Evolutionary conservation across 192 early-diverging fungal genomes (phyloP), one percentile per base, ranked within the genome.

Genomic region (Nowakowskiella sp.): DNA sequence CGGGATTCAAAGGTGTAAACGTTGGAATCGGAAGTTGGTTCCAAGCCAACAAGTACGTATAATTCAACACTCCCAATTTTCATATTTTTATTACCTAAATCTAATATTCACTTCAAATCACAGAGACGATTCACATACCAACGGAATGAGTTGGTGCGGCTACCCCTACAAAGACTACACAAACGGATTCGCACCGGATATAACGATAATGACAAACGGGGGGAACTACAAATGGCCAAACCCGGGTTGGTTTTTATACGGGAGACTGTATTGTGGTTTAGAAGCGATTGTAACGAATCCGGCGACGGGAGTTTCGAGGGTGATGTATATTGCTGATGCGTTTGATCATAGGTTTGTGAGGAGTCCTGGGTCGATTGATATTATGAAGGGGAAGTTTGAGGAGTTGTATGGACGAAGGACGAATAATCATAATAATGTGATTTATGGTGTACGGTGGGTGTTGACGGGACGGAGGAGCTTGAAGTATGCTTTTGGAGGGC

Each of bases 21-120:
- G n/a, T n/a, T n/a, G 57, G 57, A 30, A 59, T 59, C 31, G 57
- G 57, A 3, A 52, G 49, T 10, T 59, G 57, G 57, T 59, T 51
- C 57, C n/a, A n/a, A n/a, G n/a, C n/a, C n/a, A 25, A 13, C 49
- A n/a, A 13, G 31, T n/a, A n/a, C n/a, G n/a, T n/a, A n/a, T n/a
- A n/a, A n/a, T n/a, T n/a, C n/a, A n/a, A n/a, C n/a, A n/a, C n/a
- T n/a, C n/a, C n/a, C n/a, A n/a, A n/a, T n/a, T n/a, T n/a, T n/a
- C n/a, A n/a, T n/a, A n/a, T n/a, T n/a, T n/a, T n/a, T n/a, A n/a
- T n/a, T n/a, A n/a, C n/a, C n/a, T n/a, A n/a, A n/a, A n/a, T n/a
- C n/a, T n/a, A n/a, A n/a, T n/a, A n/a, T n/a, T n/a, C n/a, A n/a
- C n/a, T n/a, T n/a, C n/a, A n/a, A n/a, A n/a, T n/a, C n/a, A n/a